Base-by-base conservation (phyloP, 2,329 filamentous ascomycete species). In the Lecanosticta acicola region DNA sequence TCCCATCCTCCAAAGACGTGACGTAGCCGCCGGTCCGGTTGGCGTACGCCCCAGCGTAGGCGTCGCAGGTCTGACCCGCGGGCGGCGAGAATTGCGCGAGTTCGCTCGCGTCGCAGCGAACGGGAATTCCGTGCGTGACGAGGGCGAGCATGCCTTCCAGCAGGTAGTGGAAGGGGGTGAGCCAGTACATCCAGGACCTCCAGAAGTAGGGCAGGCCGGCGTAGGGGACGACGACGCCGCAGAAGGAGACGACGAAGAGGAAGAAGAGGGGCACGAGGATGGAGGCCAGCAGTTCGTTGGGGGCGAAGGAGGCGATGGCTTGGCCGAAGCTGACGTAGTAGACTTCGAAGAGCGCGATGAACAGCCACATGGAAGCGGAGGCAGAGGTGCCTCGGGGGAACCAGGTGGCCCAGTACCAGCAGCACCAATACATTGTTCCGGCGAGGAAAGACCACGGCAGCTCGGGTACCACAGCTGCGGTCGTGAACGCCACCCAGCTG, bases 61-160 rank as follows among this genome's bases (percentile, higher is more conserved):
- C 74, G 19, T 82, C 84, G 59, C 86, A 93, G 1, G 74, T 80
- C 60, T 78, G 71, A 7, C 79, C 79, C 0, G 66, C 56, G 0
- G 86, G 86, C 0, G 85, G 77, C 1, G 68, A 69, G 71, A 93
- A 91, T 1, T 55, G 58, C 58, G 83, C 85, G 48, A 83, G 72
- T 65, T 93, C 87, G 3, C 48, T 20, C 0, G 69, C 21, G 1
- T 62, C 68, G 66, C 87, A 93, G 3, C 64, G 59, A 0, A 91
- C 85, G 0, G 69, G 60, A 3, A 78, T 70, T 1, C 72, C 77
- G 56, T 89, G 80, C 4, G 90, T 75, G 48, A 85, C 85, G 0
- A 85, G 88, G 2, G 83, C 82, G 17, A 88, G 78, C 75, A 87
- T 87, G 47, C 85, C 85, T 41, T 83, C 75, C 56, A 93, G 85